Evolutionary conservation across 495 filamentous ascomycete genomes (phyloP).

Genomic region (Aspergillus campestris): DNA sequence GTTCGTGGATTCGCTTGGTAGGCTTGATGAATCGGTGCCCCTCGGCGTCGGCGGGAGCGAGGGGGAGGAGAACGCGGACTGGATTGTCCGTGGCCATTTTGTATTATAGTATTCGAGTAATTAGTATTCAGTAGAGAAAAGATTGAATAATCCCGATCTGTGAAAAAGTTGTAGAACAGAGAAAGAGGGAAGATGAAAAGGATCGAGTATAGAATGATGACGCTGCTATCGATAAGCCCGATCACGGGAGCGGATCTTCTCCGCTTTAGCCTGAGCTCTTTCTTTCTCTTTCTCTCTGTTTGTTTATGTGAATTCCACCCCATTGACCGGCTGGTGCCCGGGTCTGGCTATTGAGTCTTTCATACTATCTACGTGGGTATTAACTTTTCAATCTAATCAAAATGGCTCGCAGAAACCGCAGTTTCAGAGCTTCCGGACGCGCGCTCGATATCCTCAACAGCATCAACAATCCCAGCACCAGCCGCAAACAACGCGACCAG

Average conservation of each 20-base stretch:
- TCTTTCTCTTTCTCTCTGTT: too few relatives aligned
- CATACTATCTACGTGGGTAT: too few relatives aligned
- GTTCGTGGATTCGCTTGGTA: constrained; percentile 71
- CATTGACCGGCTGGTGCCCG: too few relatives aligned
- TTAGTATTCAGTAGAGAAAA: neutral
- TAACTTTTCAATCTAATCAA: too few relatives aligned
- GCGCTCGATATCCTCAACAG: too few relatives aligned
- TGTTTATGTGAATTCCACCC: too few relatives aligned
- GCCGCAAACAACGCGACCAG: neutral
- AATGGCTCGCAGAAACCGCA: too few relatives aligned
- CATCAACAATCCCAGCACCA: too few relatives aligned
- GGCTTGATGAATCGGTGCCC: constrained; percentile 28
- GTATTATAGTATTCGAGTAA: neutral
- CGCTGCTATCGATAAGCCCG: neutral
- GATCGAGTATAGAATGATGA: neutral
- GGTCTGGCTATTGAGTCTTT: too few relatives aligned
- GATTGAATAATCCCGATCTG: neutral
- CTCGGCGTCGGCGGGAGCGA: constrained; percentile 19
- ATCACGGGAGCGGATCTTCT: neutral
- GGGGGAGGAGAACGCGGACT: constrained; percentile 21
- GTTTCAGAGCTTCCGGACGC: too few relatives aligned
- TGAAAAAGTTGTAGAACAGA: neutral
- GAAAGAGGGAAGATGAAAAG: neutral
- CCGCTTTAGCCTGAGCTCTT: too few relatives aligned
- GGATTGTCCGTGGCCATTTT: constrained; percentile 19